Base-by-base conservation (phyloP, 805 yeast genomes). In the Yarrowia divulgata region DNA sequence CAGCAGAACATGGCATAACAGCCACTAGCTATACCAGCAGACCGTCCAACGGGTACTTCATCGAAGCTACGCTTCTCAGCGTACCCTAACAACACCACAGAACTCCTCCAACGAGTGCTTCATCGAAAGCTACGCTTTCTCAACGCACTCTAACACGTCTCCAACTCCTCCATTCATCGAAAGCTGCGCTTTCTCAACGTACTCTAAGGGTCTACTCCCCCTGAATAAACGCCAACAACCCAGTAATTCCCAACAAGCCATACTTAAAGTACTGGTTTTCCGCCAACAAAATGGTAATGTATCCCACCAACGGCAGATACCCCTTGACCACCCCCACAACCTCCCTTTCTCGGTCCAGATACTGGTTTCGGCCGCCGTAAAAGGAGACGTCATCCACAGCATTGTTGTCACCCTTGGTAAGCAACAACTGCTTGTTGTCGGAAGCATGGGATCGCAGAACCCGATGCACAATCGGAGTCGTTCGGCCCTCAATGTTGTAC, bases 391-490 rank as follows among this genome's bases (percentile, higher is more conserved):
- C 99, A 79, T 95, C 97, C 67, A 90, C 88, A 3, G 93, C 91
- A 77, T 95, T 95, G 78, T 95, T 95, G 78, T 95, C 99, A 78
- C 99, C 99, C 78, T 95, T 95, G 1, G 99, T 95, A 71, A 95
- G 83, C 63, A 95, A 78, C 63, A 88, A 81, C 79, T 93, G 97
- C 76, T 87, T 83, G 60, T 71, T 71, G 42, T 74, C 73, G 9
- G 75, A 73, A 37, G 43, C 70, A 43, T 95, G 98, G 73, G 91
- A 94, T 75, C 97, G 85, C 76, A 95, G 78, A 0, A 95, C 97
- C 74, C 99, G 85, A 77, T 95, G 99, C 42, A 95, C 99, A 76
- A 95, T 95, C n/a, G 99, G 99, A 50, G 95, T 93, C 19, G 86
- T 81, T 76, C 91, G 87, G 6, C 88, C 90, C 64, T 84, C 84